A percentile compares a stretch with the other conserved stretches of the same genome.
These are phyloP conservation scores for Cnidoscolus chayamansa DNA, from an alignment of 441 rosid species.

Conservation along the genomic window DNA sequence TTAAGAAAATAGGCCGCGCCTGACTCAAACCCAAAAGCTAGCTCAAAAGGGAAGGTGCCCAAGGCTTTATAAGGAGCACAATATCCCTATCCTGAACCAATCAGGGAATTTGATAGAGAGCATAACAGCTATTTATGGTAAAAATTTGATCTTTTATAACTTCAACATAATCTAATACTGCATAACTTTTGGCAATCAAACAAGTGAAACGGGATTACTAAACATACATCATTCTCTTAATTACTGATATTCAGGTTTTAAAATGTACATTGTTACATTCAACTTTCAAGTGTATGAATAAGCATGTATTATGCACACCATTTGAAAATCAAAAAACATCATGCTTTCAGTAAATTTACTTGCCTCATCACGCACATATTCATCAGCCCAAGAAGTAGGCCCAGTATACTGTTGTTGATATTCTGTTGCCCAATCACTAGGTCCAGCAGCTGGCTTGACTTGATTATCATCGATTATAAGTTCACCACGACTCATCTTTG, in stretches of 20 bases:
- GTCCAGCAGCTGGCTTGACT: constrained; percentile 64
- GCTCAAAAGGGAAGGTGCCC: too few relatives aligned
- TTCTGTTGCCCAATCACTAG: constrained; percentile 89
- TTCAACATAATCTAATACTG: background rate
- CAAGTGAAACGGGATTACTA: background rate
- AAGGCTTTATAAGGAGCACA: too few relatives aligned
- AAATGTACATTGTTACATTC: background rate
- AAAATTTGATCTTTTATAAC: background rate
- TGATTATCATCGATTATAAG: constrained; percentile 91
- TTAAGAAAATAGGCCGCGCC: too few relatives aligned
- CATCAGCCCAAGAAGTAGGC: constrained; percentile 89
- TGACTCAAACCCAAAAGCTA: too few relatives aligned
- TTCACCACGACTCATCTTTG: constrained; percentile 99
- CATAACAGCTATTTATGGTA: background rate
- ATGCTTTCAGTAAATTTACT: constrained; percentile 26
- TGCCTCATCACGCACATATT: constrained; percentile 57
- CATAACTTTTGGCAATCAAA: background rate
- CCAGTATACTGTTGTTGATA: constrained; percentile 72
- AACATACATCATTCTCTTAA: background rate
- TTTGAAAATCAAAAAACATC: background rate
- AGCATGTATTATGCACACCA: background rate
- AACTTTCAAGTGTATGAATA: background rate
- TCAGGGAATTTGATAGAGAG: background rate
- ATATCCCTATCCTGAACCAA: too few relatives aligned
- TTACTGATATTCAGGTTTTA: background rate